Evolutionary conservation across 148 eudicot genomes (phyloP), one percentile per base, ranked within the genome.

Genomic region (Simmondsia chinensis): DNA sequence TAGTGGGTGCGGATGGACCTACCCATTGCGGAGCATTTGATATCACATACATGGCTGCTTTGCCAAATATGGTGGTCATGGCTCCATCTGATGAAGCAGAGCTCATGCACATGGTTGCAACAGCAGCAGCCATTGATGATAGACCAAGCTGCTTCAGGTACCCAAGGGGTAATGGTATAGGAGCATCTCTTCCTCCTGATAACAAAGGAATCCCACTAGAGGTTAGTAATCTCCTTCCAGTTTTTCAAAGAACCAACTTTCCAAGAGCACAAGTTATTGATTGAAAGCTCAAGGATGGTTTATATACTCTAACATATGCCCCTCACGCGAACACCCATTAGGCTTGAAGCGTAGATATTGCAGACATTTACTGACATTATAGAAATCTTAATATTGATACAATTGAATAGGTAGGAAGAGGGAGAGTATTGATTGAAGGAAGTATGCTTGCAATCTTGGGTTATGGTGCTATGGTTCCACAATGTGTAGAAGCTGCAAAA

Each of bases 41-140:
- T 58, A 70, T 73, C 8, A 55, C 94, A 1, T 82, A 69, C 47
- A 82, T 82, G 94, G 82, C 94, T 18, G 72, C 82, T 37, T 62
- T 82, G 50, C 94, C 86, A 37, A 82, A 82, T 32, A 82, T 82
- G 94, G 75, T 82, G 15, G 94, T 82, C 40, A 82, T 82, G 94
- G 94, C 94, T 41, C 82, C 94, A 16, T 70, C 86, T 0, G 77
- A 82, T 48, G 94, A 82, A 51, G 76, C 82, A 2, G 86, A 78
- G 68, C 65, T 82, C 21, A 75, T 75, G 66, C 74, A 82, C 56
- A 78, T 82, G 69, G 82, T 82, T 45, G 94, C 94, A 10, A 82
- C 86, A 5, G 86, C 94, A 34, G 82, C 70, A 40, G 69, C 71
- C 19, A 78, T 82, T 11, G 82, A 82, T 43, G 94, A 82, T 40